A percentile compares a stretch with the other conserved stretches of the same genome.
phyloP scores from a whole-genome alignment of 2,329 filamentous ascomycete genomes.

The Metarhizium anisopliae region DNA sequence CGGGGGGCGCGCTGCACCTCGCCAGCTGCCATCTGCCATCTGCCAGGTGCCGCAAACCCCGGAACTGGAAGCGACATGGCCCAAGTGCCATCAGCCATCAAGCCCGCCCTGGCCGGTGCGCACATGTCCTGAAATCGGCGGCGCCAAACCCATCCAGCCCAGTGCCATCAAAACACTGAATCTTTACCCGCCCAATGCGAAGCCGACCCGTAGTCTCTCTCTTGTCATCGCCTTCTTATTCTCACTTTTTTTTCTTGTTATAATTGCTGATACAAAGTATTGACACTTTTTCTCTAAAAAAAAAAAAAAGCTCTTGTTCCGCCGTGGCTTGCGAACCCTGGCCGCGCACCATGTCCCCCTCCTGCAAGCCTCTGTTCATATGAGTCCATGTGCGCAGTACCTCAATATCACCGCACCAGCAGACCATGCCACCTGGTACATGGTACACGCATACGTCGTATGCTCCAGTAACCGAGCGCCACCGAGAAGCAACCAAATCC shows the following conservation, averaged over 20 bases:
- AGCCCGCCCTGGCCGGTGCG: no score
- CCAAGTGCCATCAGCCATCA: neutral
- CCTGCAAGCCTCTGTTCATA: neutral
- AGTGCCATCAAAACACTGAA: no score
- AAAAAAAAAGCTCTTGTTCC: no score
- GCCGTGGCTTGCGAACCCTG: no score
- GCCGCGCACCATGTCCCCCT: neutral
- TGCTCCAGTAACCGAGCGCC: neutral
- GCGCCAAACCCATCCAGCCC: no score
- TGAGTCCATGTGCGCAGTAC: neutral
- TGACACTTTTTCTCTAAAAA: no score
- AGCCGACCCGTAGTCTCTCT: no score
- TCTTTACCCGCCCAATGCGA: neutral
- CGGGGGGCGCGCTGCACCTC: neutral
- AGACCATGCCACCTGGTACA: neutral
- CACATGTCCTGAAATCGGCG: neutral
- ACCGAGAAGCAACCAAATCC: neutral
- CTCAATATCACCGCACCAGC: no score
- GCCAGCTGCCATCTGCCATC: neutral
- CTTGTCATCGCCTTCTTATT: no score
- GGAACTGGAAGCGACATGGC: neutral
- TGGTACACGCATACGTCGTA: neutral
- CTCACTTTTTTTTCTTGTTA: no score
- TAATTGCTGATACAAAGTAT: no score
- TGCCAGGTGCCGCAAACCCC: slow-evolving; percentile 1